Evolutionary conservation across 2,329 filamentous ascomycete genomes (phyloP), one percentile per base, ranked within the genome.

Genomic region (Colletotrichum sublineola): DNA sequence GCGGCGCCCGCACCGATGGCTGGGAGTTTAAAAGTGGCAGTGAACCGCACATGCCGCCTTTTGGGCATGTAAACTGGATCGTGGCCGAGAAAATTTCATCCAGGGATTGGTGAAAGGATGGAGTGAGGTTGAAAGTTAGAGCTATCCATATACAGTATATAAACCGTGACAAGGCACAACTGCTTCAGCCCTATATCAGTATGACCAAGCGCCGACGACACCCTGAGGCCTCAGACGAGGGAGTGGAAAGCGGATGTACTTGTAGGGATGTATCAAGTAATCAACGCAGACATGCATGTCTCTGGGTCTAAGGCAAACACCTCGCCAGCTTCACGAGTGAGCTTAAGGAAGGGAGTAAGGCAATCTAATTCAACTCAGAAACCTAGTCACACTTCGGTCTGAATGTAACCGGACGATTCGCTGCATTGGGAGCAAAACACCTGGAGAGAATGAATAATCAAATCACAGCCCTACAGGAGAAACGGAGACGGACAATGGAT

Each of bases 1-100:
- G 87, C 76, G 86, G 84, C 14, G 85, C 83, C 2, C 80, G 82
- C 40, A 80, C 81, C 46, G 79, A 77, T 4, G 77, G 77, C n/a
- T 89, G 88, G 88, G 82, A 84, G 78, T 76, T 90, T 14, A 80
- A 77, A 72, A 87, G 84, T 73, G 88, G 87, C 2, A 81, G 78
- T 20, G 80, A 84, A 73, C 79, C 76, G 71, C 85, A 88, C 74
- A 79, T 89, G 72, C 88, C 85, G 82, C 87, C 87, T 5, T 82
- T 81, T 33, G 87, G 86, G 12, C 81, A 85, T 72, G 73, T 90
- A 68, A 84, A 84, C 73, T 90, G 87, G 86, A 82, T 88, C 58
- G 82, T 89, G 38, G 71, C 68, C 14, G 69, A 71, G 53, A 75
- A 74, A 31, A 63, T 61, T 12, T 67, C 63, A 3, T 64, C 66